Evolutionary conservation across 805 yeast species (phyloP).

Genomic region (Danielozyma ontarioensis): DNA sequence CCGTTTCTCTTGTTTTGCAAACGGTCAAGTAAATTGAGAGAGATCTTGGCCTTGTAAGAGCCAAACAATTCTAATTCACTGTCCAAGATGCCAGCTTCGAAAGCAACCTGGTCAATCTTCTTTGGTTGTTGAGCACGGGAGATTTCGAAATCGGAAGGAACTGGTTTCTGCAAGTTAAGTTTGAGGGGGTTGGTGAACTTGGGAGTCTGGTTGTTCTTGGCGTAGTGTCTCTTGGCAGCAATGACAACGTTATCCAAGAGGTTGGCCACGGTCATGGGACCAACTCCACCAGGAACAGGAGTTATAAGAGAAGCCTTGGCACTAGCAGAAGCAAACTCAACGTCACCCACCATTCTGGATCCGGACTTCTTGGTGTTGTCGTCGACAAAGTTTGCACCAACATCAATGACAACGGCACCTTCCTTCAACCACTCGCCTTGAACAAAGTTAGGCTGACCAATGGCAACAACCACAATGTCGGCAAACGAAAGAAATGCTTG

Average conservation of each 20-base stretch:
- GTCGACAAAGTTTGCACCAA: conserved; percentile 72
- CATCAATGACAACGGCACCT: conserved; percentile 71
- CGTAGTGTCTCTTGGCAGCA: conserved; percentile 55
- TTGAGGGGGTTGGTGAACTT: conserved; percentile 50
- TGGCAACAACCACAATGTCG: conserved; percentile 74
- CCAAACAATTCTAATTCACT: conserved; percentile 73
- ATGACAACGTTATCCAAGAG: conserved; percentile 64
- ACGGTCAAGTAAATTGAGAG: conserved; percentile 58
- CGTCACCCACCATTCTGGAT: conserved; percentile 72
- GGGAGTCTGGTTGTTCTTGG: conserved; percentile 37
- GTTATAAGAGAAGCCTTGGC: conserved; percentile 60
- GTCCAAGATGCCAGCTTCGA: conserved; percentile 62
- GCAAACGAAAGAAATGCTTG: conserved; percentile 49
- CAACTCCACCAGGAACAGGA: conserved; percentile 93
- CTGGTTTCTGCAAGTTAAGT: conserved; percentile 55
- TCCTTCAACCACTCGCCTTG: conserved; percentile 70
- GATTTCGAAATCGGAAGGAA: conserved; percentile 76
- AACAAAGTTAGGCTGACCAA: conserved; percentile 67
- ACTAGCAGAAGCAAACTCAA: conserved; percentile 54
- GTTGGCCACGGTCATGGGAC: conserved; percentile 89
- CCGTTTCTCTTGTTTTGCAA: conserved; percentile 58
- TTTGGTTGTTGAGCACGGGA: conserved; percentile 74
- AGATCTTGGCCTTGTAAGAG: conserved; percentile 71
- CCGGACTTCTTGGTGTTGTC: conserved; percentile 68
- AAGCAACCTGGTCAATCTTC: conserved; percentile 61